phyloP scores from a whole-genome alignment of 148 eudicot genomes.

The Limonium bicolor region DNA sequence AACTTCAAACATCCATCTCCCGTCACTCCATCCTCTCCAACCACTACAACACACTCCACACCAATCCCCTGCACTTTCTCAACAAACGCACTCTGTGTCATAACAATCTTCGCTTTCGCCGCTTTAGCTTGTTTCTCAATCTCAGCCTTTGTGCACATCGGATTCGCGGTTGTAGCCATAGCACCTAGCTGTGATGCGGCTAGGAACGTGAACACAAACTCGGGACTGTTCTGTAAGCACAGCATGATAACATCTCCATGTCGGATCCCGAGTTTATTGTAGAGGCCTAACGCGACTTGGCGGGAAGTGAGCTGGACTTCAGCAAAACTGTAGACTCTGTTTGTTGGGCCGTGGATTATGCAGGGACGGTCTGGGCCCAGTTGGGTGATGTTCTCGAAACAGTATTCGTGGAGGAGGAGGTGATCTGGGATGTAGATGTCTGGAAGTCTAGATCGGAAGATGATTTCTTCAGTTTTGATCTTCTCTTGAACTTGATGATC shows the following conservation, averaged over 20 bases:
- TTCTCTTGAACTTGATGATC: conserved; percentile 2
- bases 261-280: conserved; percentile 10
- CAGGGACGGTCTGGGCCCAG: conserved; percentile 17
- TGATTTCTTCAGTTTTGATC: conserved; percentile 10
- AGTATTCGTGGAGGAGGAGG: conserved; percentile 34
- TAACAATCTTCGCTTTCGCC: conserved; percentile 31
- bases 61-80: conserved; percentile 31
- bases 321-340: conserved; percentile 14
- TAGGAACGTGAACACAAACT: conserved; percentile 36
- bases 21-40: conserved; percentile 18
- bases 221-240: conserved; percentile 34
- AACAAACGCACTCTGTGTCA: conserved; percentile 40
- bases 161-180: conserved; percentile 31
- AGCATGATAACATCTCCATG: conserved; percentile 39
- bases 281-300: conserved; percentile 12
- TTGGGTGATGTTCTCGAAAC: conserved; percentile 21
- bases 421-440: conserved; percentile 48
- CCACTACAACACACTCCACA: conserved; percentile 7
- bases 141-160: conserved; percentile 30
- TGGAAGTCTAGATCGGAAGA: conserved; percentile 54
- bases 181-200: conserved; percentile 36
- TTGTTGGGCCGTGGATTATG: conserved; percentile 21
- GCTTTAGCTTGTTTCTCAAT: conserved; percentile 41
- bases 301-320: conserved; percentile 20
- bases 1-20: conserved; percentile 16